These are phyloP conservation scores for Podospora sp. DNA, from an alignment of 495 filamentous ascomycete genomes.

Conservation along the genomic window DNA sequence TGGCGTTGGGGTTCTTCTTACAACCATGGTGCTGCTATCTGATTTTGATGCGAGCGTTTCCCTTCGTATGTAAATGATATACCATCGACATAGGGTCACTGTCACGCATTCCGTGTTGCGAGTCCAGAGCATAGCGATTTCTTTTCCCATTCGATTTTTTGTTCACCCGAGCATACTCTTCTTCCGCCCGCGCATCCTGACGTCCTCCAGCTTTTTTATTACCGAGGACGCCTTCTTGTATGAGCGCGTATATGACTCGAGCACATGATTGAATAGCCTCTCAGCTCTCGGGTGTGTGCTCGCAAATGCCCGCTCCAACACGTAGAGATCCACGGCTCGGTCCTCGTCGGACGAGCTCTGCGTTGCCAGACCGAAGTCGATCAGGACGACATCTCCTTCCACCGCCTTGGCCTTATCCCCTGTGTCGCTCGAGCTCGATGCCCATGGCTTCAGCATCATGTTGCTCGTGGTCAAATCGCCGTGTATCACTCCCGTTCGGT, in stretches of 20 bases:
- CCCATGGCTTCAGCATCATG: constrained; percentile 71
- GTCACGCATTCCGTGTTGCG: neutral
- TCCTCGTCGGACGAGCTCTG: constrained; percentile 89
- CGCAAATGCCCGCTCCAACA: constrained; percentile 92
- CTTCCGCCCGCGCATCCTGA: constrained; percentile 95
- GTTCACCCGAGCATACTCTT: constrained; percentile 86
- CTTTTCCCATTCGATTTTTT: constrained; percentile 8
- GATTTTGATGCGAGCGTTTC: constrained; percentile 9
- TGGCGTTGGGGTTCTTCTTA: constrained; percentile 19
- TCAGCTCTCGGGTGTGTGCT: constrained; percentile 93
- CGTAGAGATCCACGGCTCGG: constrained; percentile 93
- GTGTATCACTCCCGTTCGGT: constrained; percentile 82
- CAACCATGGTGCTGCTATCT: neutral
- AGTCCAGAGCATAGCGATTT: neutral
- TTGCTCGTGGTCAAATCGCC: constrained; percentile 98
- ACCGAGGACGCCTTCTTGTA: constrained; percentile 56
- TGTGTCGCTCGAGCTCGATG: constrained; percentile 16
- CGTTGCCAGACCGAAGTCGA: constrained; percentile 92
- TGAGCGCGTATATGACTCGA: constrained; percentile 55
- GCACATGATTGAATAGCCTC: constrained; percentile 64
- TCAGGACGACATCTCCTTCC: constrained; percentile 79
- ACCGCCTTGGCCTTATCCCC: constrained; percentile 36
- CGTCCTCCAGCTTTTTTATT: constrained; percentile 80
- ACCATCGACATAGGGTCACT: neutral
- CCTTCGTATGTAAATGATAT: neutral